Conservation (phyloP, 2,329 filamentous ascomycete species). For the Pseudogymnoascus sp. region DNA sequence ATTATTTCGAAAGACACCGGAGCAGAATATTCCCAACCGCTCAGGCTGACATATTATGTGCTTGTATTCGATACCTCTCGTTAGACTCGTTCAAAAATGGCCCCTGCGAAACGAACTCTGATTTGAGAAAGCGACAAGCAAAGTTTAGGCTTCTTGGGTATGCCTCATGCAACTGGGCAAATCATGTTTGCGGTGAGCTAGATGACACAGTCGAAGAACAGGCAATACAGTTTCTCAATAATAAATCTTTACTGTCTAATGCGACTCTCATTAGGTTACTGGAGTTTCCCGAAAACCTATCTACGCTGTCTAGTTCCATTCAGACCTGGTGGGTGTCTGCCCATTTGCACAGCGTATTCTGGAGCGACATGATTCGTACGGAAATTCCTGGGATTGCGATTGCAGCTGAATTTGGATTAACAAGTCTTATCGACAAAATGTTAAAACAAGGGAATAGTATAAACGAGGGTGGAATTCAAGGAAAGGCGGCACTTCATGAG, state of each 20-base stretch:
- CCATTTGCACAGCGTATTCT: too few species aligned
- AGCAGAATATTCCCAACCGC: not conserved
- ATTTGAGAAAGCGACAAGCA: not conserved
- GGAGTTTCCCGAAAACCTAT: too few species aligned
- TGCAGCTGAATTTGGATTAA: not conserved
- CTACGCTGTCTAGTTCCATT: too few species aligned
- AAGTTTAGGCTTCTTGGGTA: not conserved
- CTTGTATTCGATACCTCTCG: conserved; percentile 2
- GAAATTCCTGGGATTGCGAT: not conserved
- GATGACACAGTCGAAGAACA: not conserved
- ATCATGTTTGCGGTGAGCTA: not conserved
- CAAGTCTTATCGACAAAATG: not conserved
- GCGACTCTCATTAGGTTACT: not conserved
- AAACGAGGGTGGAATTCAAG: not conserved
- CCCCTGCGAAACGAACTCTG: not conserved
- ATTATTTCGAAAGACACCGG: conserved; percentile 21
- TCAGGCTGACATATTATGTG: not conserved
- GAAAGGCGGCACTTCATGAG: not conserved
- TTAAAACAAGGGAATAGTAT: not conserved
- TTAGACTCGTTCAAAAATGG: not conserved
- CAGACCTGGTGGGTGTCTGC: too few species aligned
- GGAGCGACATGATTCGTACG: too few species aligned
- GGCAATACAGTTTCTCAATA: not conserved
- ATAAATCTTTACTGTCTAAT: not conserved
- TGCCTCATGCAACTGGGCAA: not conserved